These are phyloP conservation scores for Ilex paraguariensis DNA, from an alignment of 305 asterid genomes.

Conservation along the genomic window DNA sequence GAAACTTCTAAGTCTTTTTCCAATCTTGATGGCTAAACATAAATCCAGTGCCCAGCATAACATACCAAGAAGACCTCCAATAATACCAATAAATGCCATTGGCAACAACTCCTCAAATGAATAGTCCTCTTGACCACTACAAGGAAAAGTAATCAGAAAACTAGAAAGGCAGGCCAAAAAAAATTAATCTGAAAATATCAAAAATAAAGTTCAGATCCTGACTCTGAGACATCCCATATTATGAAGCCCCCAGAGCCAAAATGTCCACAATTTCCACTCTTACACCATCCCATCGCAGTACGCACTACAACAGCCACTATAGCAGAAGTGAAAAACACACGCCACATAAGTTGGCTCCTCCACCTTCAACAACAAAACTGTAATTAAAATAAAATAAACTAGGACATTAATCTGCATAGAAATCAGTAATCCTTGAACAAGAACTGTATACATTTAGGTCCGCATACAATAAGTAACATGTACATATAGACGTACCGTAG, in stretches of 20 bases:
- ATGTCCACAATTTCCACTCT: slow-evolving; percentile 96
- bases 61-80: slow-evolving; percentile 98
- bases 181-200: slow-evolving; percentile 17
- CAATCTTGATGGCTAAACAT: not conserved
- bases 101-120: slow-evolving; percentile 91
- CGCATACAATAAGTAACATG: no score
- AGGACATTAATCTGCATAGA: no score
- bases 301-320: slow-evolving; percentile 96
- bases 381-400: not conserved
- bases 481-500: no score
- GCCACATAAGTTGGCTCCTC: slow-evolving; percentile 99
- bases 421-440: no score
- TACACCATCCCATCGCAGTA: slow-evolving; percentile 98
- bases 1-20: slow-evolving; percentile 1
- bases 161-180: slow-evolving; percentile 15
- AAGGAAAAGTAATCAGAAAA: slow-evolving; percentile 35
- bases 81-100: slow-evolving; percentile 90
- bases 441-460: no score
- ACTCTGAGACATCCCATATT: slow-evolving; percentile 96
- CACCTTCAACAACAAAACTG: slow-evolving; percentile 53
- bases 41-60: slow-evolving; percentile 8
- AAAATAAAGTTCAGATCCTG: slow-evolving; percentile 32
- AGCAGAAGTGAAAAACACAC: slow-evolving; percentile 97
- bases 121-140: slow-evolving; percentile 99
- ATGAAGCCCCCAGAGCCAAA: slow-evolving; percentile 98